Evolutionary conservation across 2,329 filamentous ascomycete species (phyloP).

Genomic region (Aspergillus piperis): DNA sequence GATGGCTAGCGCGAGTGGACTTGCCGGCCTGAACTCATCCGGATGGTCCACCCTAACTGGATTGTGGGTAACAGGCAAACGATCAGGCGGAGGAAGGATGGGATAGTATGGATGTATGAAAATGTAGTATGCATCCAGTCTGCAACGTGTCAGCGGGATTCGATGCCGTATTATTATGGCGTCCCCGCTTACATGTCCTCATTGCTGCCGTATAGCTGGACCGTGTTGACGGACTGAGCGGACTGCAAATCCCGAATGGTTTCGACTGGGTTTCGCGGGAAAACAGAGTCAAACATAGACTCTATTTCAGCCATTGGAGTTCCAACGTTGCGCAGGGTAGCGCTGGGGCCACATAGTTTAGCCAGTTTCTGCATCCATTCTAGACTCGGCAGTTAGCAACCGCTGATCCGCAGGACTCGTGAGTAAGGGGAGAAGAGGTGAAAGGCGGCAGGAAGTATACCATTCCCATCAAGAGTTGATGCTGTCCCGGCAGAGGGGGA

Average conservation of each 20-base stretch:
- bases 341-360: conserved; percentile 47
- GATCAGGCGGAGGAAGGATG: conserved; percentile 28
- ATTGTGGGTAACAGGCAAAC: conserved; percentile 18
- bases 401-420: not conserved
- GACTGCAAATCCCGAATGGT: not conserved
- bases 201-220: conserved; percentile 47
- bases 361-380: conserved; percentile 22
- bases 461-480: not conserved
- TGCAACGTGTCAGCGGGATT: conserved; percentile 12
- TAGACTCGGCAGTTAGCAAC: not conserved
- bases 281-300: conserved; percentile 49
- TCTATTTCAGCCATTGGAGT: conserved; percentile 52
- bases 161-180: not conserved
- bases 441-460: not conserved
- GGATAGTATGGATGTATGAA: conserved; percentile 35
- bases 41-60: conserved; percentile 8
- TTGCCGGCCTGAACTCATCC: conserved; percentile 21
- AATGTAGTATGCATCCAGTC: conserved; percentile 34
- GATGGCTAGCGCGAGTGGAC: conserved; percentile 31
- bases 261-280: conserved; percentile 11
- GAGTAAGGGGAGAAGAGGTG: not conserved
- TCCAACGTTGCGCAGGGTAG: conserved; percentile 50
- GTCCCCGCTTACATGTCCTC: conserved; percentile 42
- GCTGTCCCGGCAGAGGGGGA: not conserved
- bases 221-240: conserved; percentile 23